Conservation (phyloP, 805 yeast genomes). For the Lipomyces yamanashiensis region DNA sequence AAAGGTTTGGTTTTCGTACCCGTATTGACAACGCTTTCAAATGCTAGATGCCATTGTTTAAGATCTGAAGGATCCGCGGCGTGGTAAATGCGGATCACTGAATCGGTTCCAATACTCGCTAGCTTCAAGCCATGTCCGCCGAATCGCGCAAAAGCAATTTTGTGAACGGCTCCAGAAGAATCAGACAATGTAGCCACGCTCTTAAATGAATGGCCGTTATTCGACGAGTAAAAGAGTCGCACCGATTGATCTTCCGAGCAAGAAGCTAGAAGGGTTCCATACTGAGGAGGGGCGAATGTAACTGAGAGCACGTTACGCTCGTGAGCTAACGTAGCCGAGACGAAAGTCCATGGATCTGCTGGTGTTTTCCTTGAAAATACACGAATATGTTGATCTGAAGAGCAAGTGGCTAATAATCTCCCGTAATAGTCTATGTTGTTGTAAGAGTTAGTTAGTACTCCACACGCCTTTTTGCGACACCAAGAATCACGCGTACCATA, state of each 20-base stretch:
- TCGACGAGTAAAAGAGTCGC: slow-evolving; percentile 88
- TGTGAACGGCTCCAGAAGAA: slow-evolving; percentile 85
- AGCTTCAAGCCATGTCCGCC: slow-evolving; percentile 77
- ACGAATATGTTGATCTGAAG: slow-evolving; percentile 91
- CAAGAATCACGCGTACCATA: slow-evolving; percentile 53
- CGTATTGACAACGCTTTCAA: slow-evolving; percentile 54
- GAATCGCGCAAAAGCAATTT: slow-evolving; percentile 82
- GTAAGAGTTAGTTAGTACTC: not conserved
- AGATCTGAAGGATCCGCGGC: slow-evolving; percentile 89
- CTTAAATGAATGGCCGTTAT: slow-evolving; percentile 85
- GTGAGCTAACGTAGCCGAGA: slow-evolving; percentile 65
- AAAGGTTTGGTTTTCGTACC: slow-evolving; percentile 2
- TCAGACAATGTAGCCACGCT: slow-evolving; percentile 79
- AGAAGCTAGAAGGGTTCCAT: slow-evolving; percentile 82
- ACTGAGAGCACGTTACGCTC: slow-evolving; percentile 83
- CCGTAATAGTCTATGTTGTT: slow-evolving; percentile 54
- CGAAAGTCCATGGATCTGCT: slow-evolving; percentile 68
- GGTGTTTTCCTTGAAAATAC: slow-evolving; percentile 65
- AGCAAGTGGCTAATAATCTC: slow-evolving; percentile 83
- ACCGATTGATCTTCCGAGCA: slow-evolving; percentile 90
- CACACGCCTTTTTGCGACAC: not conserved
- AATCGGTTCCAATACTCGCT: slow-evolving; percentile 90
- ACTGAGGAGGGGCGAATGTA: slow-evolving; percentile 94
- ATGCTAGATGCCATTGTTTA: slow-evolving; percentile 75
- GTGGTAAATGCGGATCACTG: slow-evolving; percentile 81